Evolutionary conservation across 2,329 filamentous ascomycete species (phyloP).

Genomic region (Clonostachys sp.): DNA sequence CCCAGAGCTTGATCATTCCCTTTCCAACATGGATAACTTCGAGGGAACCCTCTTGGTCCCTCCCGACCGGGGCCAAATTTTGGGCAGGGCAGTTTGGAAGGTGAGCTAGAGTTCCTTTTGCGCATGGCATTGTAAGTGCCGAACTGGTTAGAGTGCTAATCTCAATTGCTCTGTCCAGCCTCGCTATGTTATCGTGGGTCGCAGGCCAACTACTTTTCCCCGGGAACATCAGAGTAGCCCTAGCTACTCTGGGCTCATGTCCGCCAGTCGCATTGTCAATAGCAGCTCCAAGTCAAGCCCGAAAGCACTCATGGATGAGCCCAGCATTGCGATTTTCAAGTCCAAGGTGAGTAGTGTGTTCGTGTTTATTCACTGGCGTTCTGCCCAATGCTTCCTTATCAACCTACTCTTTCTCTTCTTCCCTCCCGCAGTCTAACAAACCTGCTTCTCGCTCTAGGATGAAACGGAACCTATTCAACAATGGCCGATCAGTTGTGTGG

Average conservation of each 20-base stretch:
- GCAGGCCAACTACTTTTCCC: conserved; percentile 14
- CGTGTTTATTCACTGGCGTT: too few species aligned
- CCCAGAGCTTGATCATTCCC: not conserved
- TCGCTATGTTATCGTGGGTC: conserved; percentile 55
- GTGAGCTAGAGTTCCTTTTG: conserved; percentile 19
- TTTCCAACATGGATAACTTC: conserved; percentile 26
- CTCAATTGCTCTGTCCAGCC: conserved; percentile 26
- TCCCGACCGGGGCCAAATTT: conserved; percentile 44
- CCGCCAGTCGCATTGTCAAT: conserved; percentile 22
- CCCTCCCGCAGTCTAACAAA: too few species aligned
- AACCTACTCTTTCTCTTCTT: too few species aligned
- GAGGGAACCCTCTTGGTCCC: conserved; percentile 45
- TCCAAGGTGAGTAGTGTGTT: conserved; percentile 35
- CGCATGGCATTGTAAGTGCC: too few species aligned
- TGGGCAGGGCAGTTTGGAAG: conserved; percentile 48
- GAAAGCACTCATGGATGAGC: conserved; percentile 30
- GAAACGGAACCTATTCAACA: conserved; percentile 51
- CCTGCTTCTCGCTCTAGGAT: conserved; percentile 11
- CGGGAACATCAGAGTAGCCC: conserved; percentile 29
- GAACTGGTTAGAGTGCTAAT: not conserved
- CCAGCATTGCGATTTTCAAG: conserved; percentile 52
- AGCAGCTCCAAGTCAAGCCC: conserved; percentile 27
- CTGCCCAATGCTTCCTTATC: too few species aligned
- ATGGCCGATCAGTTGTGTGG: conserved; percentile 45
- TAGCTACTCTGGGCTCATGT: conserved; percentile 32